Evolutionary conservation across 2,329 filamentous ascomycete genomes (phyloP).

Genomic region (Scytalidium sp.): DNA sequence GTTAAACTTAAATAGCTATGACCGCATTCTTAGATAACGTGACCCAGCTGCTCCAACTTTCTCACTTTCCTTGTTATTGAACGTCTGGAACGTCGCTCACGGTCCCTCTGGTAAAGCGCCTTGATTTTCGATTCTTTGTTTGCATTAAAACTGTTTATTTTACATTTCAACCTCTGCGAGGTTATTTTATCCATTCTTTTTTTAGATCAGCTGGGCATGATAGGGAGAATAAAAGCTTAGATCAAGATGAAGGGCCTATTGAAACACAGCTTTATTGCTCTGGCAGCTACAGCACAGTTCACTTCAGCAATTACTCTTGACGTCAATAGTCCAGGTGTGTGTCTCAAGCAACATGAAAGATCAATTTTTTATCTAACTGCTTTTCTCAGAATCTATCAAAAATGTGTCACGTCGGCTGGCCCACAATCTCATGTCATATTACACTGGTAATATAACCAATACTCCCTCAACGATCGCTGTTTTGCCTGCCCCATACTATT

Average conservation of each 20-base stretch:
- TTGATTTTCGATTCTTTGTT: too few species aligned
- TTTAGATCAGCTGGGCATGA: too few species aligned
- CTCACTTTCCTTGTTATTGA: too few species aligned
- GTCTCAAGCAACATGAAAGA: not conserved
- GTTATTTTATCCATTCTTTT: too few species aligned
- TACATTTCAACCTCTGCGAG: too few species aligned
- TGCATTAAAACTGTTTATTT: too few species aligned
- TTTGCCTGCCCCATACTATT: conserved; percentile 63
- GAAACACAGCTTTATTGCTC: not conserved
- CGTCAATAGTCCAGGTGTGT: not conserved
- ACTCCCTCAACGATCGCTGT: conserved; percentile 55
- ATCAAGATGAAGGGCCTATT: not conserved
- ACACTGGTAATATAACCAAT: conserved; percentile 58
- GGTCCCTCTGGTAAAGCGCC: too few species aligned
- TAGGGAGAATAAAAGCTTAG: not conserved
- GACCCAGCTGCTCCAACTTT: too few species aligned
- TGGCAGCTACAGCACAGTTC: not conserved
- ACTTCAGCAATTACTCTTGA: conserved; percentile 1
- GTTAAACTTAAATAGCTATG: too few species aligned
- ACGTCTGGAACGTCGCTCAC: too few species aligned
- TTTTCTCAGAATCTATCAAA: conserved; percentile 55
- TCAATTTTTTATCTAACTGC: not conserved
- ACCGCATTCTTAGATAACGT: too few species aligned
- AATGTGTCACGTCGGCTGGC: conserved; percentile 59
- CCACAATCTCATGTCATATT: conserved; percentile 60